Conservation (phyloP, 2,329 filamentous ascomycete species). For the Venturia oleaginea region DNA sequence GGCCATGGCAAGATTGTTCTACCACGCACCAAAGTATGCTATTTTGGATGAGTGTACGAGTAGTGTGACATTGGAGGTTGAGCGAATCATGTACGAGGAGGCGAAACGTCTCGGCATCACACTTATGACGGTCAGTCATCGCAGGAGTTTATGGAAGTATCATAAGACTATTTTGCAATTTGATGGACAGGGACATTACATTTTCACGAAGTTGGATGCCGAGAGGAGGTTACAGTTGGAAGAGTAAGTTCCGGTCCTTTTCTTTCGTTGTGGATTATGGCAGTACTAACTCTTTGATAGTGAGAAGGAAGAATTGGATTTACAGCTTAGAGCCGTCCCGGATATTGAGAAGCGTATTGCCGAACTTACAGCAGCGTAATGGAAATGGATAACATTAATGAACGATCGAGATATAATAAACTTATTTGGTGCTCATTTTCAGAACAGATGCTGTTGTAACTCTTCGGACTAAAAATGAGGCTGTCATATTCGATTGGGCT, state of each 20-base stretch:
- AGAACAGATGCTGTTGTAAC: not conserved
- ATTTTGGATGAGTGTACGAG: constrained; percentile 97
- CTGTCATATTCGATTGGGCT: too few relatives aligned
- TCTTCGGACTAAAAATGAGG: too few relatives aligned
- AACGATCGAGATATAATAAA: not conserved
- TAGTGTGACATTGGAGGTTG: constrained; percentile 88
- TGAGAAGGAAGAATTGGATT: constrained; percentile 88
- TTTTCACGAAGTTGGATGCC: constrained; percentile 85
- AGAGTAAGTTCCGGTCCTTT: constrained; percentile 47
- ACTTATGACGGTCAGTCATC: constrained; percentile 91
- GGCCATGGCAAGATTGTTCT: constrained; percentile 92
- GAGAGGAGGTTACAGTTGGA: constrained; percentile 77
- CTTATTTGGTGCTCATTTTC: not conserved
- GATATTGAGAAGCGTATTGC: constrained; percentile 78
- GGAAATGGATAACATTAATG: not conserved
- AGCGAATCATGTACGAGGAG: constrained; percentile 94
- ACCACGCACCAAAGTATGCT: constrained; percentile 84
- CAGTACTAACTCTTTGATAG: constrained; percentile 25
- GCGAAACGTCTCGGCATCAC: constrained; percentile 88
- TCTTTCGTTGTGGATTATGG: constrained; percentile 14
- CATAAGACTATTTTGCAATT: constrained; percentile 93
- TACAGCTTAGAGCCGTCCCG: constrained; percentile 74
- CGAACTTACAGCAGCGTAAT: constrained; percentile 50
- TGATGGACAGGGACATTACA: constrained; percentile 83
- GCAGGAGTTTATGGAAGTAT: constrained; percentile 91